These are phyloP conservation scores for Scortechinia acanthostroma DNA, from an alignment of 2,329 filamentous ascomycete species.

Conservation along the genomic window DNA sequence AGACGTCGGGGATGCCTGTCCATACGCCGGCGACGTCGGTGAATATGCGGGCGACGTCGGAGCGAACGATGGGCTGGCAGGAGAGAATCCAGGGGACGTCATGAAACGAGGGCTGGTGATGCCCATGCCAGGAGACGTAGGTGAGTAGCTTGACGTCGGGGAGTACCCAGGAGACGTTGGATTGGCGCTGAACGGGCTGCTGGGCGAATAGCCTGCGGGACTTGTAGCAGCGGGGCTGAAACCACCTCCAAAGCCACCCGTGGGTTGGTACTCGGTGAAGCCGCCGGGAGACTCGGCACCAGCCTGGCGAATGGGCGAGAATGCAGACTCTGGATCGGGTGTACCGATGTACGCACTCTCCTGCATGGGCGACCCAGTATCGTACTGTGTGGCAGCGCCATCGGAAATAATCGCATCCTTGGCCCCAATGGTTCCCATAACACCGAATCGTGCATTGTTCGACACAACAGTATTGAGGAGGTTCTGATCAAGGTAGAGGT, in stretches of 20 bases:
- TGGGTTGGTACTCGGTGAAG: constrained; percentile 49
- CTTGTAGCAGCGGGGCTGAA: constrained; percentile 64
- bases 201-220: constrained; percentile 60
- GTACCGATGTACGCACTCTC: constrained; percentile 57
- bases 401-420: constrained; percentile 73
- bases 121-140: constrained; percentile 58
- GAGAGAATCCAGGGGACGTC: constrained; percentile 37
- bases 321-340: constrained; percentile 53
- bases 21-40: constrained; percentile 57
- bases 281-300: constrained; percentile 66
- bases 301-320: constrained; percentile 71
- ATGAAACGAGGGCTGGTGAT: constrained; percentile 72
- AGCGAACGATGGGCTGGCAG: constrained; percentile 55
- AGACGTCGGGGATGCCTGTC: constrained; percentile 50
- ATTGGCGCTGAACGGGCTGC: constrained; percentile 67
- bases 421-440: constrained; percentile 72
- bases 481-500: constrained; percentile 84
- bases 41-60: constrained; percentile 58
- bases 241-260: constrained; percentile 36
- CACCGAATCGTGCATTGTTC: constrained; percentile 79
- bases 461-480: constrained; percentile 94
- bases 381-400: constrained; percentile 90
- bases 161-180: constrained; percentile 44
- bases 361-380: constrained; percentile 71
- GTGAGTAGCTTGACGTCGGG: constrained; percentile 58